Evolutionary conservation across 768 basidiomycete species (phyloP).

Genomic region (Agaricus blazei): DNA sequence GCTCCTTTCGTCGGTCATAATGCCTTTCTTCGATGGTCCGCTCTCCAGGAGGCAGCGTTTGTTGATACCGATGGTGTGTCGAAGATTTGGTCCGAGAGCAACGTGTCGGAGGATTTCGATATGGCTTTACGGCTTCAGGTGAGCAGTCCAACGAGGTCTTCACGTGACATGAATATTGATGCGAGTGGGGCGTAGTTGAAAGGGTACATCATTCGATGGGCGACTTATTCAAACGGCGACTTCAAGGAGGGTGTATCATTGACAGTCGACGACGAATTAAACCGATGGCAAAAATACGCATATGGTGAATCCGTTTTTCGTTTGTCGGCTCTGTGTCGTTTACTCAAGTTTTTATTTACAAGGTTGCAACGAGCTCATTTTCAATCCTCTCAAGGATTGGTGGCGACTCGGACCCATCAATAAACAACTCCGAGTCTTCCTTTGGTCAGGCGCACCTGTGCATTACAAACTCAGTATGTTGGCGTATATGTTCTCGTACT

Average conservation of each 20-base stretch:
- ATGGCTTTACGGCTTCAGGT: conserved; percentile 67
- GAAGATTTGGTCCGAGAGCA: conserved; percentile 81
- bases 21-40: conserved; percentile 86
- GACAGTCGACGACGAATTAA: conserved; percentile 86
- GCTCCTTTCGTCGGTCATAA: conserved; percentile 86
- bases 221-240: conserved; percentile 77
- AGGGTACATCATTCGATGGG: conserved; percentile 80
- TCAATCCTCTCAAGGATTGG: conserved; percentile 81
- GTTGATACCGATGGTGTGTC: conserved; percentile 52
- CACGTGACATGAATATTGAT: not conserved
- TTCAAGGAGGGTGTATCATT: conserved; percentile 92
- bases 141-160: not conserved
- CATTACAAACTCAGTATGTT: conserved; percentile 83
- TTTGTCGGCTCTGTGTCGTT: not conserved
- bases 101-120: conserved; percentile 82
- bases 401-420: conserved; percentile 78
- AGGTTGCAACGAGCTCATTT: conserved; percentile 74
- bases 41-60: conserved; percentile 81
- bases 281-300: conserved; percentile 88
- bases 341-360: conserved; percentile 15
- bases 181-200: conserved; percentile 29
- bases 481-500: conserved; percentile 62
- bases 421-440: conserved; percentile 68
- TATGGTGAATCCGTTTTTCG: conserved; percentile 43
- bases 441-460: conserved; percentile 72